Base-by-base conservation (phyloP, 805 yeast genomes). In the Maudiozyma turicensis region DNA sequence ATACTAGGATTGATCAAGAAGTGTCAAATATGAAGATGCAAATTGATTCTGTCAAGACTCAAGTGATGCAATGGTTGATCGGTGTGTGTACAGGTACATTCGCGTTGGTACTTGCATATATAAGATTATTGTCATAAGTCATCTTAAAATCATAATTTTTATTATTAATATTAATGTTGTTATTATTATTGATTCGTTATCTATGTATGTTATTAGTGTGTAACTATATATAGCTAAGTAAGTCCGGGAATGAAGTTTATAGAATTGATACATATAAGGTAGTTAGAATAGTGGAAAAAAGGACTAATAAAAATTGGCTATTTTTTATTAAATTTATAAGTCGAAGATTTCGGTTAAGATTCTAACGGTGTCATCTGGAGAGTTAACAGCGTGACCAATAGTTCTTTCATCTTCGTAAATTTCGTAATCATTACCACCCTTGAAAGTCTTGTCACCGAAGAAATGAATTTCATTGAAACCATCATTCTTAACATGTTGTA, bases 361-460 rank as follows among this genome's bases (percentile, higher is more conserved):
- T 60, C 71, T 79, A 58, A 81, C 81, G 58, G 99, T 93, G 72
- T 93, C 99, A 43, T 72, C 85, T 59, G 99, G 99, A 60, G 77
- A 72, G 61, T 78, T 76, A 58, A 93, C 98, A 52, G 97, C 81
- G 67, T 93, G 98, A 61, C 99, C 99, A 55, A 86, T 82, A 56
- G 97, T 90, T 81, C 99, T 87, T 48, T 74, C 70, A 70, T 93
- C 99, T 61, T 68, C 75, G 77, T 84, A 93, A 71, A 93, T 93
- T 78, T 93, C 99, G 73, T 84, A 93, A 75, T 93, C 99, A 73
- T 93, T 93, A 74, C 99, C 99, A 67, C 99, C 99, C 73, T 81
- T 71, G 77, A 85, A 85, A 57, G 96, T 78, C 79, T 93, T 93
- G 79, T 93, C 99, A 73, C 99, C 99, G 67, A 93, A 93, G 82